Conservation (phyloP, 1,284 basidiomycete species). For the Omphalotus olearius region DNA sequence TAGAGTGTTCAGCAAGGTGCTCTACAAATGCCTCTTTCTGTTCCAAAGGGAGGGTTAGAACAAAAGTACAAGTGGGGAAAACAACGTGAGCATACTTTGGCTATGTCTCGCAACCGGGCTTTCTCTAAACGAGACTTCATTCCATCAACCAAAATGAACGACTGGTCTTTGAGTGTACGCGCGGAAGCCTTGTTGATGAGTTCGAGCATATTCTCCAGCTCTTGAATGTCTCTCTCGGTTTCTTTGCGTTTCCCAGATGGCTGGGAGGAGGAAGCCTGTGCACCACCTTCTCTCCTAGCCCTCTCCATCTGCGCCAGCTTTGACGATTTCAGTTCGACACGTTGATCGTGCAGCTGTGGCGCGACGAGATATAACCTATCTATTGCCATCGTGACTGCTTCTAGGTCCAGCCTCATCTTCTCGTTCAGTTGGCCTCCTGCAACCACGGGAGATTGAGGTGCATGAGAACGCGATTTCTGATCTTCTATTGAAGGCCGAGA, state of each 20-base stretch:
- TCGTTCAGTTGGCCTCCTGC: slow-evolving; percentile 35
- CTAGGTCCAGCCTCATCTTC: slow-evolving; percentile 78
- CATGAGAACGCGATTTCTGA: slow-evolving; percentile 23
- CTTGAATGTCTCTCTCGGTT: slow-evolving; percentile 44
- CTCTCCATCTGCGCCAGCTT: slow-evolving; percentile 66
- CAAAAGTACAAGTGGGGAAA: slow-evolving; percentile 8
- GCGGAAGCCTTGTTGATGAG: slow-evolving; percentile 70
- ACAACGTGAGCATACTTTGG: slow-evolving; percentile 49
- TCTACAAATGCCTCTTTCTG: slow-evolving; percentile 71
- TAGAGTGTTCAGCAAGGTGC: slow-evolving; percentile 62
- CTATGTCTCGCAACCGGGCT: slow-evolving; percentile 48
- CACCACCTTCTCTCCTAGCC: slow-evolving; percentile 38
- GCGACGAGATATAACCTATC: slow-evolving; percentile 79
- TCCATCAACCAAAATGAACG: slow-evolving; percentile 57
- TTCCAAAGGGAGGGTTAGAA: slow-evolving; percentile 2
- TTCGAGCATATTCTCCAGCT: slow-evolving; percentile 69
- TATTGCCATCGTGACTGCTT: slow-evolving; percentile 80
- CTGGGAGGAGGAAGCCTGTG: slow-evolving; percentile 8
- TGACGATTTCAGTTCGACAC: slow-evolving; percentile 72
- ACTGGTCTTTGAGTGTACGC: slow-evolving; percentile 62
- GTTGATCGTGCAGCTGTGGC: slow-evolving; percentile 83
- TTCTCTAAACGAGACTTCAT: slow-evolving; percentile 51
- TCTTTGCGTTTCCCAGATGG: slow-evolving; percentile 37
- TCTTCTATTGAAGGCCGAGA: slow-evolving; percentile 26
- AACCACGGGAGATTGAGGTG: slow-evolving; percentile 9